Evolutionary conservation across 1,284 basidiomycete species (phyloP), one percentile per base, ranked within the genome.

Genomic region (Polyporus tsugae): DNA sequence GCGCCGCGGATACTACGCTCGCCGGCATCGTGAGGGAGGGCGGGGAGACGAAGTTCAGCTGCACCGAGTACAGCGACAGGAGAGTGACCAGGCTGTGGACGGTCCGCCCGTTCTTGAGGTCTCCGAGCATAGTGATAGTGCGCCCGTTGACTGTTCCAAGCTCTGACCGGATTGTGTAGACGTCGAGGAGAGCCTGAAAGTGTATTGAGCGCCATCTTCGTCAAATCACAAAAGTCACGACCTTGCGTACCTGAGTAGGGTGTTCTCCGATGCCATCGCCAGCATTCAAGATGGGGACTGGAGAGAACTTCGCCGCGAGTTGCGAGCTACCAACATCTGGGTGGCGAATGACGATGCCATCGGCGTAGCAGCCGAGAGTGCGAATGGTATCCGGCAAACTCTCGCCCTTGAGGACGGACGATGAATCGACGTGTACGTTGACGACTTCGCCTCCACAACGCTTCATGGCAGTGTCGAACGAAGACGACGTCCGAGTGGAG

Each of bases 381-480:
- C 98, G 89, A 76, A 99, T 88, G 0, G 98, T 99, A 81, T 99
- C 98, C 6, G 94, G 89, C 36, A 99, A 84, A 5, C 91, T 94
- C 84, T 99, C 98, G 66, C 98, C 98, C 84, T 99, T 99, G 74
- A 88, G 85, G 42, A 98, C 95, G 0, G 96, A 98, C 9, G 96
- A 97, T 11, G 87, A 87, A 65, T 95, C 94, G 3, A 90, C 89
- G 62, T 89, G 89, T 60, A 99, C 88, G 70, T 93, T 88, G 36
- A 99, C 92, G 53, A 99, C 97, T 77, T 97, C 91, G 49, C 98
- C 98, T 62, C 98, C 98, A 75, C 96, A 95, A 63, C 98, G 91
- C 80, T 97, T 96, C 98, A 99, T 99, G 15, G 98, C 98, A 9
- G 97, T 94, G 80, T 99, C 97, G 78, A 99, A 99, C n/a, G 97